Evolutionary conservation across 306 rosid species (phyloP).

Genomic region (Prunus mume): DNA sequence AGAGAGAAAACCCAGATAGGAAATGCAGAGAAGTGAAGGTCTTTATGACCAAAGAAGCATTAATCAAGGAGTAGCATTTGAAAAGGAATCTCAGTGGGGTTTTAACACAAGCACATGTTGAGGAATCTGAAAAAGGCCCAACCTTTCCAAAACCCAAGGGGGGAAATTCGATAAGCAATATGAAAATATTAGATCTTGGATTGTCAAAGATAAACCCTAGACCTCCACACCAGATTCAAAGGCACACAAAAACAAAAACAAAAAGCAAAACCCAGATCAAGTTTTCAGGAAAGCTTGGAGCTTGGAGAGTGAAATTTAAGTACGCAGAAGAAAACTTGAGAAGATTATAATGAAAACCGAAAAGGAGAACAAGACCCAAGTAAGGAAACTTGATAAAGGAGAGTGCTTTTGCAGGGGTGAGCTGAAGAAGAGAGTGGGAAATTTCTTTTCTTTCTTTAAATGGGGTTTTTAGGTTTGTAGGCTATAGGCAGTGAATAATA

Average conservation of each 20-base stretch:
- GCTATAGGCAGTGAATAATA: neutral
- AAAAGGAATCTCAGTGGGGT: slow-evolving; percentile 37
- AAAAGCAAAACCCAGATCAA: slow-evolving; percentile 31
- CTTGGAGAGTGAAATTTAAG: neutral
- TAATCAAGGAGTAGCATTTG: slow-evolving; percentile 30
- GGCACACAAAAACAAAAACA: slow-evolving; percentile 4
- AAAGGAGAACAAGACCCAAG: neutral
- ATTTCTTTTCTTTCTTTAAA: neutral
- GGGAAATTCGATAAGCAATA: slow-evolving; percentile 28
- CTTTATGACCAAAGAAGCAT: slow-evolving; percentile 34
- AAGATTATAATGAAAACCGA: neutral
- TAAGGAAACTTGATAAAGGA: neutral
- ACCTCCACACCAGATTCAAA: slow-evolving; percentile 47
- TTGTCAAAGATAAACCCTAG: slow-evolving; percentile 40
- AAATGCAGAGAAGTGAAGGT: slow-evolving; percentile 45
- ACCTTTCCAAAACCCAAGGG: slow-evolving; percentile 42
- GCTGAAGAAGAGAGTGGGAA: neutral
- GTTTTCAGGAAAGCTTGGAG: neutral
- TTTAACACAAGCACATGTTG: slow-evolving; percentile 37
- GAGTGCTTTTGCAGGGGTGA: slow-evolving; percentile 8
- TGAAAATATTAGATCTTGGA: slow-evolving; percentile 26
- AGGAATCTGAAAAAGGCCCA: slow-evolving; percentile 43
- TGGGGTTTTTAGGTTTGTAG: neutral
- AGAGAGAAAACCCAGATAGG: slow-evolving; percentile 39
- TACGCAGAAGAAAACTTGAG: neutral